phyloP scores from a whole-genome alignment of 2,329 filamentous ascomycete genomes.

The Ophiocordyceps australis region DNA sequence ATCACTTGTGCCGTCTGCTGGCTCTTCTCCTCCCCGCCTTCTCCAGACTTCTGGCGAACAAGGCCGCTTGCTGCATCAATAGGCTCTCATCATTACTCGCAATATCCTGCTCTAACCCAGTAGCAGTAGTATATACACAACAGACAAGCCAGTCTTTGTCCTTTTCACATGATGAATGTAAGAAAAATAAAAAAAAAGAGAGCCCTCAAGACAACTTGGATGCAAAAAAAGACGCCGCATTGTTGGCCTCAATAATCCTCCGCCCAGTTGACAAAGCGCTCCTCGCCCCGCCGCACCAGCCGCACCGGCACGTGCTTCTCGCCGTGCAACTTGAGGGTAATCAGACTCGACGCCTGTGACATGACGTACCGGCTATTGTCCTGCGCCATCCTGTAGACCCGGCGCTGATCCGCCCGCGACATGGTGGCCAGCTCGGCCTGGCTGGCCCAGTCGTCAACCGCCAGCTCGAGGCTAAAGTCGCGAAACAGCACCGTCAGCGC shows the following conservation, averaged over 20 bases:
- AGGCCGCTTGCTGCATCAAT: no score
- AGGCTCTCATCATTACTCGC: no score
- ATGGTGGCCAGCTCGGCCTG: slow-evolving; percentile 26
- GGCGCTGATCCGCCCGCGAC: neutral
- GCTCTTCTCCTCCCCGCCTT: no score
- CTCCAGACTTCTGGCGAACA: no score
- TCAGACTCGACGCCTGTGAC: slow-evolving; percentile 35
- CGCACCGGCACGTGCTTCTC: slow-evolving; percentile 43
- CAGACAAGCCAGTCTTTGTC: no score
- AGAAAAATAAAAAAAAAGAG: no score
- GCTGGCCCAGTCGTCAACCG: slow-evolving; percentile 38
- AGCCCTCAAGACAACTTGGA: no score
- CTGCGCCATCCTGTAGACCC: slow-evolving; percentile 43
- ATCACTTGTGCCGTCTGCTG: no score
- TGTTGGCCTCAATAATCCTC: slow-evolving; percentile 1
- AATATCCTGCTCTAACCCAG: no score
- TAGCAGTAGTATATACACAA: no score
- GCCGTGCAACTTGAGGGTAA: slow-evolving; percentile 56
- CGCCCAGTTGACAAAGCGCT: slow-evolving; percentile 39
- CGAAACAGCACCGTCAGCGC: slow-evolving; percentile 35
- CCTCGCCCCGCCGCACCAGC: slow-evolving; percentile 49
- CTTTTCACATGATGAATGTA: no score
- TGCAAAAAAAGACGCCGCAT: no score
- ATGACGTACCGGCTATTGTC: slow-evolving; percentile 32
- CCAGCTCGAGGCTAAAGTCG: slow-evolving; percentile 50